These are phyloP conservation scores for Arthrobotrys iridis DNA, from an alignment of 2,329 filamentous ascomycete genomes.

Conservation along the genomic window DNA sequence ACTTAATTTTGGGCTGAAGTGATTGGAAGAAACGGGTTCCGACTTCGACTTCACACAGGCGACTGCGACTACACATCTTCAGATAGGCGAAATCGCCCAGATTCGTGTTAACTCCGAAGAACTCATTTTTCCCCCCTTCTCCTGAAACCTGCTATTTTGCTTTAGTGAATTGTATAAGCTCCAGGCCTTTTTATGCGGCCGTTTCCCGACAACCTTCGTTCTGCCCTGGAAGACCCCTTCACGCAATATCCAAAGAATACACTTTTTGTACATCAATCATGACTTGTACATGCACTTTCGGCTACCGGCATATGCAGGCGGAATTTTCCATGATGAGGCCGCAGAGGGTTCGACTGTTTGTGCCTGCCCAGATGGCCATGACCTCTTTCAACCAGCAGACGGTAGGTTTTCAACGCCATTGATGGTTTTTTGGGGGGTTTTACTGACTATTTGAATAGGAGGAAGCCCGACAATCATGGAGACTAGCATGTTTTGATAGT, in stretches of 20 bases:
- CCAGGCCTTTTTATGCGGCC: background rate
- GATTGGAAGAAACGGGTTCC: slow-evolving; percentile 14
- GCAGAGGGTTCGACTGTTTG: slow-evolving; percentile 5
- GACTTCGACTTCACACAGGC: background rate
- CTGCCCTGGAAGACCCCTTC: background rate
- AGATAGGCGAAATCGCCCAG: background rate
- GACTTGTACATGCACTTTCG: slow-evolving; percentile 3
- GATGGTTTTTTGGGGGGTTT: background rate
- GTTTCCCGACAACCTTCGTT: background rate
- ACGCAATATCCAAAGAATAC: background rate
- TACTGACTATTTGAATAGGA: slow-evolving; percentile 3
- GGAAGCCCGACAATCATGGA: slow-evolving; percentile 9
- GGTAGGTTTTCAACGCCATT: background rate
- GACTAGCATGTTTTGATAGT: slow-evolving; percentile 31
- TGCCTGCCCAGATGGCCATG: background rate
- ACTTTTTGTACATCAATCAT: slow-evolving; percentile 11
- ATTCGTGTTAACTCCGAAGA: background rate
- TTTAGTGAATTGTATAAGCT: background rate
- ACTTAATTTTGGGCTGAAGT: slow-evolving; percentile 2
- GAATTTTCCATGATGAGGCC: background rate
- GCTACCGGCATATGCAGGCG: background rate
- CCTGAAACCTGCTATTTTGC: background rate
- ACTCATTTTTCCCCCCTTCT: background rate
- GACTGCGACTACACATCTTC: background rate
- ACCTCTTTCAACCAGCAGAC: background rate